A percentile compares a stretch with the other conserved stretches of the same genome.
These are phyloP conservation scores for Penicillium sp. DNA, from an alignment of 2,329 filamentous ascomycete genomes.

Conservation along the genomic window DNA sequence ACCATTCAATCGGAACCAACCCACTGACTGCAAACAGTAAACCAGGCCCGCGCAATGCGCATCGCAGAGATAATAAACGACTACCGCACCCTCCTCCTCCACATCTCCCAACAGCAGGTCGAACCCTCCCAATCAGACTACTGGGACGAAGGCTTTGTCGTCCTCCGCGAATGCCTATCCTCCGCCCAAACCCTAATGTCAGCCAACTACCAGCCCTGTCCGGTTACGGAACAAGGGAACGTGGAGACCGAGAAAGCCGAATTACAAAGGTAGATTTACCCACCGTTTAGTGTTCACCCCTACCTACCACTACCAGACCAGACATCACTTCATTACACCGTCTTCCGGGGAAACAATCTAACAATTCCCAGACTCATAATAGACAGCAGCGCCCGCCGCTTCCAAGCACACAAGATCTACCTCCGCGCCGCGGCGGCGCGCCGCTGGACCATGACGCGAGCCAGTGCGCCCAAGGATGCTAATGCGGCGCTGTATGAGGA, in stretches of 20 bases:
- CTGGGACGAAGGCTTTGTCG: constrained; percentile 56
- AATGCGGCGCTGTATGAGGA: constrained; percentile 50
- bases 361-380: constrained; percentile 51
- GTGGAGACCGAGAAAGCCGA: constrained; percentile 55
- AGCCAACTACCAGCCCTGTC: constrained; percentile 50
- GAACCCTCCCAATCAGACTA: constrained; percentile 53
- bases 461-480: constrained; percentile 49
- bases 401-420: constrained; percentile 60
- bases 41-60: constrained; percentile 60
- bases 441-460: constrained; percentile 56
- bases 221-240: constrained; percentile 42
- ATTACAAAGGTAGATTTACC: constrained; percentile 48
- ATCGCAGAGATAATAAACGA: constrained; percentile 62
- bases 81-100: constrained; percentile 58
- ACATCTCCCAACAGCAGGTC: constrained; percentile 54
- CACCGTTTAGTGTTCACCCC: neutral
- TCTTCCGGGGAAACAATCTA: constrained; percentile 5
- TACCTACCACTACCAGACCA: too few species aligned
- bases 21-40: constrained; percentile 46
- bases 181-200: constrained; percentile 55
- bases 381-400: constrained; percentile 58
- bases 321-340: neutral
- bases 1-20: neutral
- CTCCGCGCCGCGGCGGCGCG: constrained; percentile 56
- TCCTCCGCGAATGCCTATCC: constrained; percentile 54